Percentiles rank a stretch among this genome's conserved stretches.
Evolutionary conservation across 2,329 filamentous ascomycete species (phyloP).

Genomic region (Geosmithia morbida): DNA sequence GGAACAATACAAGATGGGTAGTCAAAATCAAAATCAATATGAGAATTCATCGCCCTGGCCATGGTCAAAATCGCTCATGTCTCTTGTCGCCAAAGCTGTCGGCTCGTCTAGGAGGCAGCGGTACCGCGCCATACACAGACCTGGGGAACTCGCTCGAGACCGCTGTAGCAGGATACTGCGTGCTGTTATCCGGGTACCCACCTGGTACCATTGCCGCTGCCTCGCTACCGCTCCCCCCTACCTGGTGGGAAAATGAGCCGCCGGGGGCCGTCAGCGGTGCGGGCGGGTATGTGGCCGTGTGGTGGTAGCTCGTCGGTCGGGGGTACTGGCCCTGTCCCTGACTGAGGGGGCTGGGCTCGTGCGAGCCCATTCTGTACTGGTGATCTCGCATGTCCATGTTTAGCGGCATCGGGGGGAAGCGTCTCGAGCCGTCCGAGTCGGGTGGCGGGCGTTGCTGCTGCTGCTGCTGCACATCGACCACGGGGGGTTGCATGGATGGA

Average conservation of each 20-base stretch:
- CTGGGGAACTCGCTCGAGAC: slow-evolving; percentile 20
- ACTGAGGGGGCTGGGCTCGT: not conserved
- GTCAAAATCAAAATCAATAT: too few relatives aligned
- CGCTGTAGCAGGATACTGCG: slow-evolving; percentile 9
- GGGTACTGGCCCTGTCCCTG: not conserved
- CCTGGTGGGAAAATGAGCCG: too few relatives aligned
- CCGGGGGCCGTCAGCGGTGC: slow-evolving; percentile 35
- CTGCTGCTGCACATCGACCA: not conserved
- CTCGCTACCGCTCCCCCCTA: too few relatives aligned
- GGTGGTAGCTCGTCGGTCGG: not conserved
- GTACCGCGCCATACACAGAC: not conserved
- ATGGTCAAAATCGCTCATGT: too few relatives aligned
- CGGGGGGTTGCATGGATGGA: not conserved
- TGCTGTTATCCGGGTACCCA: too few relatives aligned
- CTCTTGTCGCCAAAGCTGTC: too few relatives aligned
- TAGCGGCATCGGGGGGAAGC: slow-evolving; percentile 12
- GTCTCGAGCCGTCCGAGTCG: not conserved
- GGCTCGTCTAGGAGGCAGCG: too few relatives aligned
- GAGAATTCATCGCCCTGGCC: too few relatives aligned
- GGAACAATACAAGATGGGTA: too few relatives aligned
- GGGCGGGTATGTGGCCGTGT: too few relatives aligned
- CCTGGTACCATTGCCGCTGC: too few relatives aligned
- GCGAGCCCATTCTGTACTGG: slow-evolving; percentile 24
- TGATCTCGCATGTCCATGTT: slow-evolving; percentile 28
- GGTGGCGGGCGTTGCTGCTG: not conserved